Evolutionary conservation across 441 rosid species (phyloP).

Genomic region (Erodium chrysanthum): DNA sequence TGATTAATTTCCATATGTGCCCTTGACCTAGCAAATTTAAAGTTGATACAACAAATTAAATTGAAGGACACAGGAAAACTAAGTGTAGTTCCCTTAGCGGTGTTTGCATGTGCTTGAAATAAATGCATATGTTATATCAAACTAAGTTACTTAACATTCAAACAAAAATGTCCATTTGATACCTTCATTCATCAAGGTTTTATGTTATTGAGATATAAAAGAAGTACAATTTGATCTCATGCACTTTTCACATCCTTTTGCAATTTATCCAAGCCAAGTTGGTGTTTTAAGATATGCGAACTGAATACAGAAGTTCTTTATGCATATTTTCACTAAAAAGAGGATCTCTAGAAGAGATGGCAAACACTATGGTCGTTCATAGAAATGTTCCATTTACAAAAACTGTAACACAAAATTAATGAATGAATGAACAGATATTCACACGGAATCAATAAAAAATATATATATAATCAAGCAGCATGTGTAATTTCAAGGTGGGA

Average conservation of each 20-base stretch:
- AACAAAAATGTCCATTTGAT: background rate
- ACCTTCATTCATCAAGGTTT: background rate
- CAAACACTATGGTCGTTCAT: background rate
- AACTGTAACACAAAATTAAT: background rate
- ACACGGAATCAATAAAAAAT: background rate
- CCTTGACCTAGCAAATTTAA: background rate
- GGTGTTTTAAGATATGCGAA: background rate
- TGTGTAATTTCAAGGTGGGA: background rate
- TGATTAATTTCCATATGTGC: background rate
- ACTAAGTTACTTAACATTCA: background rate
- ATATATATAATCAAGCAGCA: background rate
- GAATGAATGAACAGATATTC: conserved; percentile 3
- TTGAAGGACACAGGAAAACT: background rate
- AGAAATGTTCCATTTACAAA: background rate
- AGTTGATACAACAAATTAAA: background rate
- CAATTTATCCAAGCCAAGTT: background rate
- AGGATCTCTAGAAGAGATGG: background rate
- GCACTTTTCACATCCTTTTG: background rate
- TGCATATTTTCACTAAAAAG: background rate
- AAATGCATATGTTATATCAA: too few relatives aligned
- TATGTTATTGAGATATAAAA: background rate
- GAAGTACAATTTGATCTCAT: background rate
- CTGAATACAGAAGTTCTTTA: background rate
- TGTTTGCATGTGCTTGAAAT: too few relatives aligned
- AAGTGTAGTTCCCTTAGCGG: background rate